Evolutionary conservation across 768 basidiomycete species (phyloP), one percentile per base, ranked within the genome.

Genomic region (Asterophora lycoperdoides): DNA sequence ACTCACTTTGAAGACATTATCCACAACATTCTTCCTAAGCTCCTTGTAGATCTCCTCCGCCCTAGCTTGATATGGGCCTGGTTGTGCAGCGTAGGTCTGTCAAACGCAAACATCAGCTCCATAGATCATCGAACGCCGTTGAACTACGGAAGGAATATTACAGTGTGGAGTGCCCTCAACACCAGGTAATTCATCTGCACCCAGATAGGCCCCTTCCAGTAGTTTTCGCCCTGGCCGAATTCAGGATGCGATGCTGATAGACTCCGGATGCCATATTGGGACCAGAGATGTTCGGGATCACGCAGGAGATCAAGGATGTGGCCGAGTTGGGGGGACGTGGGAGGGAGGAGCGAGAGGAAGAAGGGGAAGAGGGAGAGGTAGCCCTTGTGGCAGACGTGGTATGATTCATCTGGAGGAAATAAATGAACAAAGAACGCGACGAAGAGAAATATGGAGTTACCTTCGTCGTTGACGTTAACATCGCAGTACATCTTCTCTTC

Each of bases 181-280:
- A 86, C 83, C 52, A 98, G 76, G 62, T 93, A 98, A 67, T 98
- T 97, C 88, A 98, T 94, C 65, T 92, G 94, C 32, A 96, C 79
- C 94, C 94, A 97, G 41, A 98, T 87, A 2, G 94, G 90, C 1
- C 95, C 93, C 59, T 86, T 86, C 94, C 94, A 98, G 66, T 98
- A 98, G 69, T 98, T 90, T 67, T 98, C 94, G 40, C 87, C 95
- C 57, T 80, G 71, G 11, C 93, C 94, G 58, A 93, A 97, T 41
- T 89, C 79, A n/a, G 86, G 81, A 61, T 97, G 92, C 15, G 83
- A 80, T n/a, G 78, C 83, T 6, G 89, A 92, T 45, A 98, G 69
- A 54, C 91, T 94, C 23, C 94, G 85, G 30, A 97, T 70, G 20
- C 95, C 94, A 62, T 83, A 93, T 1, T 81, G 76, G 1, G 93